Conservation (phyloP, 768 basidiomycete genomes). For the Roridomyces roridus region DNA sequence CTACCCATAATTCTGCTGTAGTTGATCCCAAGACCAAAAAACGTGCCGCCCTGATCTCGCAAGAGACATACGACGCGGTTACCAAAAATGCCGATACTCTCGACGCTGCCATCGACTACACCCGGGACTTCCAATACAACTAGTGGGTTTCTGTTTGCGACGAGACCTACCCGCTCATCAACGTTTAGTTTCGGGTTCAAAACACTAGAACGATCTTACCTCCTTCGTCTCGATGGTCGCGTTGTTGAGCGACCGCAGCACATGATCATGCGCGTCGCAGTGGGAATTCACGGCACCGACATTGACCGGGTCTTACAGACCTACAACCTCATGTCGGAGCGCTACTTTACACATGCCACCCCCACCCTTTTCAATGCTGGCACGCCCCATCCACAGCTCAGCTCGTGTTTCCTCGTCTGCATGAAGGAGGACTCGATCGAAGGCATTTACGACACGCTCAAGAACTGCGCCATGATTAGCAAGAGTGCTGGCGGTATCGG, state of each 20-base stretch:
- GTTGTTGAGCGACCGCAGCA: conserved; percentile 98
- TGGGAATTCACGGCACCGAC: conserved; percentile 92
- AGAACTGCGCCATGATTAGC: conserved; percentile 98
- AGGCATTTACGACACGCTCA: conserved; percentile 99
- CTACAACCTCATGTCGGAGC: conserved; percentile 95
- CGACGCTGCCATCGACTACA: conserved; percentile 96
- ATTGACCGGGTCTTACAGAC: conserved; percentile 91
- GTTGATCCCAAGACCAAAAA: conserved; percentile 96
- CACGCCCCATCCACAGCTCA: conserved; percentile 91
- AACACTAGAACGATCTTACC: conserved; percentile 96
- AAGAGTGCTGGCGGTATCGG: conserved; percentile 99
- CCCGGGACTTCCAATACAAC: conserved; percentile 98
- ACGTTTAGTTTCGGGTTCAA: conserved; percentile 92
- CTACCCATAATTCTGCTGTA: conserved; percentile 33
- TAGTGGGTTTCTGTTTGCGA: conserved; percentile 58
- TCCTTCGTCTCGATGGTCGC: conserved; percentile 91
- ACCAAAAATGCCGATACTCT: conserved; percentile 80
- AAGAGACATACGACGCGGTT: conserved; percentile 86
- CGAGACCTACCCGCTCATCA: not conserved
- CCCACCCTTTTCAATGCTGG: conserved; percentile 99
- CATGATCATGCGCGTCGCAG: conserved; percentile 99
- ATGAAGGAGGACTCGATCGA: conserved; percentile 99
- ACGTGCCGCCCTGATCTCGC: conserved; percentile 89
- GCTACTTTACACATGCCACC: conserved; percentile 98
- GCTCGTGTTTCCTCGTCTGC: conserved; percentile 95